Percentiles rank a stretch among this genome's conserved stretches.
Conservation (phyloP, 345 rosid genomes). For the Limnanthes douglasii region DNA sequence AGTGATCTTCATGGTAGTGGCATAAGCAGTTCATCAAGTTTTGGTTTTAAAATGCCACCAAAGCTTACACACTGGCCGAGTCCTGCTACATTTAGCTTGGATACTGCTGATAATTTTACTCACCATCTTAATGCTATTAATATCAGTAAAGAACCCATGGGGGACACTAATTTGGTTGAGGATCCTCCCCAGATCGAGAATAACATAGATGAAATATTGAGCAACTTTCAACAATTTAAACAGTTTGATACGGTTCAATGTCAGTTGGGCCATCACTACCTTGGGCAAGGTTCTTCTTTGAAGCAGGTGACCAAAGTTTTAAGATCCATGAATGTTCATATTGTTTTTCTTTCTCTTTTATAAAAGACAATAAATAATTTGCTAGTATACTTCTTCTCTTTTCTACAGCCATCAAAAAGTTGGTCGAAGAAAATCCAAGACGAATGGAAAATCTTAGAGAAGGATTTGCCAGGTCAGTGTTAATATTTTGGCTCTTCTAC, state of each 20-base stretch:
- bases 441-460: conserved; percentile 78
- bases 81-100: background rate
- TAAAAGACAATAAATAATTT: no score
- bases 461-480: conserved; percentile 72
- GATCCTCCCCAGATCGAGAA: conserved; percentile 14
- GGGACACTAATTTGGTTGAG: conserved; percentile 7
- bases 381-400: conserved; percentile 3
- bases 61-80: no score
- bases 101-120: conserved; percentile 3
- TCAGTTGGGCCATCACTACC: conserved; percentile 48
- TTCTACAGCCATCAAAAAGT: conserved; percentile 33
- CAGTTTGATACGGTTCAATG: conserved; percentile 68
- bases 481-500: background rate
- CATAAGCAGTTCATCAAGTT: conserved; percentile 5
- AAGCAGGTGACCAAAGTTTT: conserved; percentile 35
- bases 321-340: conserved; percentile 2
- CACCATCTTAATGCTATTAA: conserved; percentile 2
- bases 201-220: conserved; percentile 31
- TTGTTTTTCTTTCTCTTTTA: background rate
- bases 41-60: conserved; percentile 3
- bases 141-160: conserved; percentile 17
- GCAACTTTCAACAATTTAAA: conserved; percentile 41
- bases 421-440: conserved; percentile 77
- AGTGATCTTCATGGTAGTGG: conserved; percentile 8
- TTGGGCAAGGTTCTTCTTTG: conserved; percentile 15